These are phyloP conservation scores for Schoenoplectus triqueter DNA, from an alignment of 202 grass and related monocot species.

Conservation along the genomic window DNA sequence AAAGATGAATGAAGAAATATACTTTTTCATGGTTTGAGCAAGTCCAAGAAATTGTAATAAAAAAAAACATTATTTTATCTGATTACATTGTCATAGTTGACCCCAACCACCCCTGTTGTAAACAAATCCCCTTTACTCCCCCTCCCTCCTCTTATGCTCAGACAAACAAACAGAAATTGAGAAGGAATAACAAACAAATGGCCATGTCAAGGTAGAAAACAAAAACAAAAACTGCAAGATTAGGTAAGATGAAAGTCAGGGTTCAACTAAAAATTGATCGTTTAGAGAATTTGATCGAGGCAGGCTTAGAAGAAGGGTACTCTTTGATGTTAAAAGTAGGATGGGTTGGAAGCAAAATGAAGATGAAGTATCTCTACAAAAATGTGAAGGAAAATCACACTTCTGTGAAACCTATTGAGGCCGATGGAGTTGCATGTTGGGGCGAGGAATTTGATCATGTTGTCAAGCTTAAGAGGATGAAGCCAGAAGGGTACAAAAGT, in stretches of 20 bases:
- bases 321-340: conserved; percentile 34
- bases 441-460: conserved; percentile 40
- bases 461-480: conserved; percentile 39
- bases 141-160: background rate
- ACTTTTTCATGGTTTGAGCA: conserved; percentile 21
- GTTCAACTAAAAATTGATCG: conserved; percentile 23
- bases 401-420: conserved; percentile 32
- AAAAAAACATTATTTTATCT: background rate
- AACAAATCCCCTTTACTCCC: background rate
- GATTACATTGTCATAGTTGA: conserved; percentile 32
- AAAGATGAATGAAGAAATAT: conserved; percentile 26
- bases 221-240: background rate
- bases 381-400: conserved; percentile 34
- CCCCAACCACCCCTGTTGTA: conserved; percentile 7
- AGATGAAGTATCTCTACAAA: conserved; percentile 20
- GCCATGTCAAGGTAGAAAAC: conserved; percentile 10
- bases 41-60: conserved; percentile 20
- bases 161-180: conserved; percentile 17
- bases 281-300: conserved; percentile 20
- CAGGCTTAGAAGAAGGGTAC: conserved; percentile 13
- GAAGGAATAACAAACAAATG: conserved; percentile 23
- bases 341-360: conserved; percentile 44
- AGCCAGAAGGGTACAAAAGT: conserved; percentile 38
- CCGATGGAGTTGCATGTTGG: conserved; percentile 36
- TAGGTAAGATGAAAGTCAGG: conserved; percentile 30